phyloP scores from a whole-genome alignment of 176 grass and related monocot genomes.

The Oryza nivara region DNA sequence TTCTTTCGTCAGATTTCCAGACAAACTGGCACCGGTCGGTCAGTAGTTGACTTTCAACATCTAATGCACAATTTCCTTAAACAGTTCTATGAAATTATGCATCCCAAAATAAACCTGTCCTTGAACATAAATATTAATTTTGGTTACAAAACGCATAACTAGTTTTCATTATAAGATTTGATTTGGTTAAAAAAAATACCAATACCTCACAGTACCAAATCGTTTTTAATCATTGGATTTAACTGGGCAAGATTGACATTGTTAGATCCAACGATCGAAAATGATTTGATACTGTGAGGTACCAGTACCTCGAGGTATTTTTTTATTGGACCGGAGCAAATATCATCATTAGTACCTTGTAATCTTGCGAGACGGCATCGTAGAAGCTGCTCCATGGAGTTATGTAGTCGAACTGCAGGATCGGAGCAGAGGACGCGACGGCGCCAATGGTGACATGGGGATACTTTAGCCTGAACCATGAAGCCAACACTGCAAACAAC shows the following conservation, averaged over 20 bases:
- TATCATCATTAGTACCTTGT: conserved; percentile 50
- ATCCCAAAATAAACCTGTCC: not conserved
- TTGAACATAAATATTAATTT: not conserved
- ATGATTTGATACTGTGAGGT: too few relatives aligned
- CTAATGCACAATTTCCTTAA: too few relatives aligned
- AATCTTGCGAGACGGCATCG: conserved; percentile 80
- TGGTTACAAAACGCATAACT: not conserved
- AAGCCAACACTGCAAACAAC: conserved; percentile 68
- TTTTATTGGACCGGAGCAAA: too few relatives aligned
- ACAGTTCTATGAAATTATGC: not conserved
- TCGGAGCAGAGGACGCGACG: conserved; percentile 81
- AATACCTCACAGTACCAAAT: too few relatives aligned
- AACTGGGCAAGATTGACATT: too few relatives aligned
- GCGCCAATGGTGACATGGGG: conserved; percentile 91
- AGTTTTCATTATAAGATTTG: not conserved
- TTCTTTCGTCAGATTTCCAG: not conserved
- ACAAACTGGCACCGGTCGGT: too few relatives aligned
- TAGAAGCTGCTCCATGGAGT: conserved; percentile 82
- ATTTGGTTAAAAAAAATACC: too few relatives aligned
- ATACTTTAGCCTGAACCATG: conserved; percentile 98
- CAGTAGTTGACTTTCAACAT: too few relatives aligned
- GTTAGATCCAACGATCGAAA: too few relatives aligned
- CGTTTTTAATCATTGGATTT: too few relatives aligned
- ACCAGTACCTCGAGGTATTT: too few relatives aligned
- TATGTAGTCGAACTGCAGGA: conserved; percentile 87